phyloP scores from a whole-genome alignment of 805 yeast genomes.

The Ascoidea asiatica region DNA sequence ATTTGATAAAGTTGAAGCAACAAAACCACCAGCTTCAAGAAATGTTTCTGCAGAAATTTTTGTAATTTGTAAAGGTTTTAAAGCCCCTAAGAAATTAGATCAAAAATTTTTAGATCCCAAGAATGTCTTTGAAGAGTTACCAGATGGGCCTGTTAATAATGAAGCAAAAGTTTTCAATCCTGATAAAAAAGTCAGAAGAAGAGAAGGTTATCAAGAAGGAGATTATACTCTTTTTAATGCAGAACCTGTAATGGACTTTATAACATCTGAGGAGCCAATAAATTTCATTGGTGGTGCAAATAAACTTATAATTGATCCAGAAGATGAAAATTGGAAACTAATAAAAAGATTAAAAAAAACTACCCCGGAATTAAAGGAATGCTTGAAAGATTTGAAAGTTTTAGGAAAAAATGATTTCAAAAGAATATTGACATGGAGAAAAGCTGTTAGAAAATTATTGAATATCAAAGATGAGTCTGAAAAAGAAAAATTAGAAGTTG shows the following conservation, averaged over 20 bases:
- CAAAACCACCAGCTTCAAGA: constrained; percentile 98
- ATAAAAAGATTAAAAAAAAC: constrained; percentile 64
- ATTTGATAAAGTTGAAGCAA: constrained; percentile 94
- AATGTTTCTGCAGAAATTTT: constrained; percentile 98
- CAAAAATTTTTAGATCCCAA: constrained; percentile 85
- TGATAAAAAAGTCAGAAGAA: constrained; percentile 74
- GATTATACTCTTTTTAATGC: constrained; percentile 63
- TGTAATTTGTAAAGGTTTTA: constrained; percentile 91
- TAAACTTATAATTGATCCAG: constrained; percentile 41
- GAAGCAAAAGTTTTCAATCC: constrained; percentile 94
- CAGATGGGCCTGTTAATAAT: constrained; percentile 58
- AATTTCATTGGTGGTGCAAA: constrained; percentile 64
- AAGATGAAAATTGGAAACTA: constrained; percentile 58
- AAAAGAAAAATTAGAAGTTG: constrained; percentile 34
- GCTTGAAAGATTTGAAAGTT: constrained; percentile 85
- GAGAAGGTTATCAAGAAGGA: constrained; percentile 97
- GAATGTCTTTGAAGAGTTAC: constrained; percentile 88
- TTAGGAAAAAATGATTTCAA: constrained; percentile 92
- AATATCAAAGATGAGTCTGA: constrained; percentile 49
- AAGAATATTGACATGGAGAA: constrained; percentile 74
- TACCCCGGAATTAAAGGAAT: constrained; percentile 64
- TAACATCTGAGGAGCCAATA: constrained; percentile 73
- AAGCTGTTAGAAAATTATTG: constrained; percentile 64
- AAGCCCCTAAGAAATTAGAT: constrained; percentile 91
- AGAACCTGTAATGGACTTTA: constrained; percentile 66